Evolutionary conservation across 768 basidiomycete genomes (phyloP).

Genomic region (Pisolithus tinctorius): DNA sequence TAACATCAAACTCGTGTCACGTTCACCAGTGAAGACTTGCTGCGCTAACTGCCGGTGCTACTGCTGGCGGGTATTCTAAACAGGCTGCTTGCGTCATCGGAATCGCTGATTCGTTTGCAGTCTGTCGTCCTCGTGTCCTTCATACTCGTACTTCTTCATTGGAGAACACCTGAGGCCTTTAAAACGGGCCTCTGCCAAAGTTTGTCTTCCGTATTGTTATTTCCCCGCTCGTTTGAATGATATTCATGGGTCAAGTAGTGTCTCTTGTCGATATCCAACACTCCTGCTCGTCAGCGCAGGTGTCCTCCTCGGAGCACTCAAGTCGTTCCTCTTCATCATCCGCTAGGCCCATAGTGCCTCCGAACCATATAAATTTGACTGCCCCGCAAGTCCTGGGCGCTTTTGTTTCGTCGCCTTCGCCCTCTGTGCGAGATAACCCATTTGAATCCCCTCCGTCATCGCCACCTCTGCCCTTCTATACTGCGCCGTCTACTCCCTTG

Average conservation of each 20-base stretch:
- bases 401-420: slow-evolving; percentile 26
- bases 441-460: slow-evolving; percentile 32
- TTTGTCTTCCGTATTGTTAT: slow-evolving; percentile 10
- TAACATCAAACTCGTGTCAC: slow-evolving; percentile 13
- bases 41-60: neutral
- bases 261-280: slow-evolving; percentile 25
- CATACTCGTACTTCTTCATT: slow-evolving; percentile 17
- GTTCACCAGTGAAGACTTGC: slow-evolving; percentile 1
- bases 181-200: slow-evolving; percentile 17
- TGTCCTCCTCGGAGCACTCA: slow-evolving; percentile 2
- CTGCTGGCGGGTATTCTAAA: neutral
- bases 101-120: slow-evolving; percentile 15
- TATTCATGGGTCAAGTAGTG: slow-evolving; percentile 27
- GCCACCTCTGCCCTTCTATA: slow-evolving; percentile 37
- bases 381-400: slow-evolving; percentile 27
- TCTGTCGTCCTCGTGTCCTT: slow-evolving; percentile 24
- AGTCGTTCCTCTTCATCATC: slow-evolving; percentile 3
- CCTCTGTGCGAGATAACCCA: slow-evolving; percentile 30
- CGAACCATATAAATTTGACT: slow-evolving; percentile 28
- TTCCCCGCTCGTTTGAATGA: slow-evolving; percentile 1
- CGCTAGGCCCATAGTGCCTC: slow-evolving; percentile 17
- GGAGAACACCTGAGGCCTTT: slow-evolving; percentile 11
- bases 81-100: slow-evolving; percentile 16
- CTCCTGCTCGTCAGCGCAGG: slow-evolving; percentile 12
- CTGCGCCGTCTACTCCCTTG: slow-evolving; percentile 43